Base-by-base conservation (phyloP, 1,284 basidiomycete species). In the Veloboletus limbatus region DNA sequence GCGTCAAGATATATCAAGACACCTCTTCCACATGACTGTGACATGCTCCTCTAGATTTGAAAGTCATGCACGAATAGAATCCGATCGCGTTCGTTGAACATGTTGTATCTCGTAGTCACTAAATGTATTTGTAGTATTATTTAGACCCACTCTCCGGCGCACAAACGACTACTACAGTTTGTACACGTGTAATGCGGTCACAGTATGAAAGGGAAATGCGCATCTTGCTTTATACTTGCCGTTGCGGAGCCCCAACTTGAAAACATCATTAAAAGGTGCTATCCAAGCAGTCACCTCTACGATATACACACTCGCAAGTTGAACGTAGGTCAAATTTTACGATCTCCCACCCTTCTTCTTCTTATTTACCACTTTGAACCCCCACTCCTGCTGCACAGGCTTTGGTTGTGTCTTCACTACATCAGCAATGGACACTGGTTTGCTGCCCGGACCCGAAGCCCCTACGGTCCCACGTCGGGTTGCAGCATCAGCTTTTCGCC, bases 341-440 rank as follows among this genome's bases (percentile, higher is more conserved):
- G 69, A 53, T 41, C 71, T 68, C 9, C 79, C 78, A n/a, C 88
- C 82, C 74, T 91, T 92, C 71, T 87, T 91, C 75, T 93, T 94
- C 74, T 92, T 91, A 68, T 92, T 93, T 43, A 94, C 91, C 13
- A 93, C 87, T 70, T 92, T 93, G 75, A 92, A 93, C 5, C 82
- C 82, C 79, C 89, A 88, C 64, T 94, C 92, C 36, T 78, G 75
- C 37, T 76, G 80, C 42, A 80, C 71, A 11, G 82, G 75, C 69
- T 92, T 93, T 3, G 92, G 91, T 57, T 88, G 85, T 9, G 88
- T 79, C 71, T 92, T 94, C 49, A 95, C 91, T 2, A 94, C 90
- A 53, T 92, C 89, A 11, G 89, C 89, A 50, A 92, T 86, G 4
- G 87, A 90, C 24, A 82, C 71, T 20, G 75, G 70, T 59, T 84